These are phyloP conservation scores for Leptodermis oblonga DNA, from an alignment of 257 asterid species.

Conservation along the genomic window DNA sequence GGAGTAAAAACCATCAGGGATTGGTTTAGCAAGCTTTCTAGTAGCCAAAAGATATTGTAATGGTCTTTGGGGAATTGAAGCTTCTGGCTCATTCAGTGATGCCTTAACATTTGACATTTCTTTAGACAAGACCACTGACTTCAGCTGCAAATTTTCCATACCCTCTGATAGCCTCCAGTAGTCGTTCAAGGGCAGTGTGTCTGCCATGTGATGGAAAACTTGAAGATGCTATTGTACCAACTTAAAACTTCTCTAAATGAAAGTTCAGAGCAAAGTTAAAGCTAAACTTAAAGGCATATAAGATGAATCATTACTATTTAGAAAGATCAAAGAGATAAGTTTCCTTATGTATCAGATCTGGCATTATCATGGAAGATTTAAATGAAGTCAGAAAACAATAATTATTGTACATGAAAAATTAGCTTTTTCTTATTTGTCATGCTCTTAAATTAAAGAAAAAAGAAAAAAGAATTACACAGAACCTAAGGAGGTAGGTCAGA, in stretches of 20 bases:
- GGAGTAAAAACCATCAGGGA: constrained; percentile 91
- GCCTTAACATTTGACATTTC: constrained; percentile 41
- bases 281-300: neutral
- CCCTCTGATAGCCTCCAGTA: constrained; percentile 69
- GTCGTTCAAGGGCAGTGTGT: constrained; percentile 41
- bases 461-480: neutral
- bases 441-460: neutral
- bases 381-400: too few species aligned
- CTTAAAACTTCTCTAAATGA: neutral
- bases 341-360: neutral
- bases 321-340: neutral
- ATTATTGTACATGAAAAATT: neutral
- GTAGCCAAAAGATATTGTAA: constrained; percentile 84
- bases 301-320: neutral
- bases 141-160: constrained; percentile 50
- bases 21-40: constrained; percentile 69
- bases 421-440: neutral
- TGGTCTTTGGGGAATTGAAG: constrained; percentile 45
- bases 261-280: neutral
- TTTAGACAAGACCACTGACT: constrained; percentile 51
- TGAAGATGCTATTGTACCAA: constrained; percentile 17
- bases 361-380: too few species aligned
- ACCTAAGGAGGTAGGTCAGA: too few species aligned
- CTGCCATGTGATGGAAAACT: constrained; percentile 65
- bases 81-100: constrained; percentile 41